Evolutionary conservation across 2,329 filamentous ascomycete species (phyloP), one percentile per base, ranked within the genome.

Genomic region (Sarocladium strictum): DNA sequence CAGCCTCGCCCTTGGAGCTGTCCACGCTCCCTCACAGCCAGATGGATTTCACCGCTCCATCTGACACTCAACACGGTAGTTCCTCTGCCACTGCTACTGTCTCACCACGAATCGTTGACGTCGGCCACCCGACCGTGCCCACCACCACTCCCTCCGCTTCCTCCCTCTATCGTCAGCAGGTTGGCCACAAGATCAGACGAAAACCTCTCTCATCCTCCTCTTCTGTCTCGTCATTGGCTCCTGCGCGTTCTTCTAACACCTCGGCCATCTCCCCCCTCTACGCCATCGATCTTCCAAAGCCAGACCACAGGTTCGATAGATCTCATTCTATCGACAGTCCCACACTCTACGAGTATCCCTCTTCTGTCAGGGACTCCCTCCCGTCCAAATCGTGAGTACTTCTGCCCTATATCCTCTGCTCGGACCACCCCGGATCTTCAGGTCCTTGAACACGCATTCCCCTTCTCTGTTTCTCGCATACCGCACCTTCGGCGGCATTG

Each of bases 291-390:
- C 68, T 78, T 21, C 70, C 73, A 40, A 72, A 72, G 58, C 77
- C 79, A n/a, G 76, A 77, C 49, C 73, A 76, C 58, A 69, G 80
- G 51, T 81, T 80, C 63, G 73, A 74, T n/a, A 74, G 81, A 57
- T 76, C 77, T 29, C 78, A 69, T 60, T 78, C 80, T 14, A 65
- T 83, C 54, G 81, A 85, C 65, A 84, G 81, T 64, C 81, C 81
- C 57, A 84, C 80, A 29, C 69, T 85, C 50, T 84, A 85, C 76
- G 79, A 83, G 62, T 83, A 81, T 61, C 76, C 77, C 52, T 58
- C 58, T 2, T 52, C 58, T 55, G 32, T 49, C 10, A 37, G 27
- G 5, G 23, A 53, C 47, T 49, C 29, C n/a, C 53, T 32, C 27
- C 37, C 32, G 40, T 52, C 47, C 38, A 53, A 41, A 33, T 29